Evolutionary conservation across 768 basidiomycete species (phyloP).

Genomic region (Podaxis sp.): DNA sequence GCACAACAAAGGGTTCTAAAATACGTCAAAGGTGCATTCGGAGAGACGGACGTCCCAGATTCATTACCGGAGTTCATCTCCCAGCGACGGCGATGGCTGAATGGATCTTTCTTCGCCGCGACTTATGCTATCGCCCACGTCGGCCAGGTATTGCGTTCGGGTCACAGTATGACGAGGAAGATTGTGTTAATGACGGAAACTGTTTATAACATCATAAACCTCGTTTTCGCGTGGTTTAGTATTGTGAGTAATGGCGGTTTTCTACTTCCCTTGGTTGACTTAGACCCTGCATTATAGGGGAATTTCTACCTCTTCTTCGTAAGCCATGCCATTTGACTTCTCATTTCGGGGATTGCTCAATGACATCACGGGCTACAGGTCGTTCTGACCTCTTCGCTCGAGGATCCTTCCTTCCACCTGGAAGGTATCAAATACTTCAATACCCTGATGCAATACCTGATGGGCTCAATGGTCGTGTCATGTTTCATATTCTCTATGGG

Average conservation of each 20-base stretch:
- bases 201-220: slow-evolving; percentile 80
- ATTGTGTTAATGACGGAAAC: slow-evolving; percentile 72
- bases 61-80: slow-evolving; percentile 89
- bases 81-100: slow-evolving; percentile 86
- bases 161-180: slow-evolving; percentile 79
- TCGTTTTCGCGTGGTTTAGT: slow-evolving; percentile 92
- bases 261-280: neutral
- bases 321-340: slow-evolving; percentile 22
- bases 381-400: slow-evolving; percentile 84
- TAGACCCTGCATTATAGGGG: slow-evolving; percentile 44
- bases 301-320: slow-evolving; percentile 96
- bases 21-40: slow-evolving; percentile 92
- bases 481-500: slow-evolving; percentile 96
- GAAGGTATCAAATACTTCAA: slow-evolving; percentile 69
- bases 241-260: slow-evolving; percentile 48
- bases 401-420: slow-evolving; percentile 65
- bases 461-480: slow-evolving; percentile 82
- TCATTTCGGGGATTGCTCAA: neutral
- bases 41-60: slow-evolving; percentile 93
- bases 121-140: slow-evolving; percentile 90
- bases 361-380: slow-evolving; percentile 39
- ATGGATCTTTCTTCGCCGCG: slow-evolving; percentile 93
- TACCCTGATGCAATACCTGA: slow-evolving; percentile 64
- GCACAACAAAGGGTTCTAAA: slow-evolving; percentile 75
- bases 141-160: slow-evolving; percentile 73